phyloP scores from a whole-genome alignment of 2,329 filamentous ascomycete genomes.

The Falciphora oryzae region DNA sequence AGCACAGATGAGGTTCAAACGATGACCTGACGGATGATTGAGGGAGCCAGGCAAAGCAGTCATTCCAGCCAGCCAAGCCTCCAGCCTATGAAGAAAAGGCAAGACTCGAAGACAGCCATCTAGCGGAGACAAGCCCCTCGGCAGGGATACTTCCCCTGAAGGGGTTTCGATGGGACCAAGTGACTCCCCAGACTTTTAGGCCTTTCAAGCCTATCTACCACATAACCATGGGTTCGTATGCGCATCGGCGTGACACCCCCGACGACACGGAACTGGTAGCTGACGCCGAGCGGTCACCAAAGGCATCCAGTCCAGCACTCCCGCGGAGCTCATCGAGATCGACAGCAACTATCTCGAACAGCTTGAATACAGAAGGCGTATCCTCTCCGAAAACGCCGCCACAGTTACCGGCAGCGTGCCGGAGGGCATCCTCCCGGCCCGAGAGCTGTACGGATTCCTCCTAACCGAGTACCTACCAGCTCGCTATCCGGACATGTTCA shows the following conservation, averaged over 20 bases:
- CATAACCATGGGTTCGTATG: constrained; percentile 45
- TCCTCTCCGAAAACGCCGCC: constrained; percentile 32
- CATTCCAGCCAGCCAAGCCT: no score
- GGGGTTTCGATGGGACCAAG: constrained; percentile 34
- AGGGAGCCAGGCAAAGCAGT: not conserved
- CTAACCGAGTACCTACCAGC: constrained; percentile 39
- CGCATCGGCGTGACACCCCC: not conserved
- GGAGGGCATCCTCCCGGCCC: constrained; percentile 34
- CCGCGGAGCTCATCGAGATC: constrained; percentile 46
- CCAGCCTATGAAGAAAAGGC: not conserved
- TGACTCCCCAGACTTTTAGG: constrained; percentile 33
- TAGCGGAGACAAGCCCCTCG: not conserved
- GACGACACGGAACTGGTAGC: not conserved
- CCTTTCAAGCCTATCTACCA: constrained; percentile 48
- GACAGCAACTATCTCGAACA: constrained; percentile 44
- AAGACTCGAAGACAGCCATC: not conserved
- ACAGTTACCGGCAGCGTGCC: constrained; percentile 38
- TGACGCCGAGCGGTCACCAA: not conserved
- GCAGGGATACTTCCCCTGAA: constrained; percentile 16
- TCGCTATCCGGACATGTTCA: constrained; percentile 44
- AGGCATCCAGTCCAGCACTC: constrained; percentile 37
- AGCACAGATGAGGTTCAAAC: not conserved
- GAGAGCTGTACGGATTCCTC: constrained; percentile 44
- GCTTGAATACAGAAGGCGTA: constrained; percentile 32
- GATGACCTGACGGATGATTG: no score